phyloP scores from a whole-genome alignment of 306 rosid genomes.

The Heteromeles arbutifolia region DNA sequence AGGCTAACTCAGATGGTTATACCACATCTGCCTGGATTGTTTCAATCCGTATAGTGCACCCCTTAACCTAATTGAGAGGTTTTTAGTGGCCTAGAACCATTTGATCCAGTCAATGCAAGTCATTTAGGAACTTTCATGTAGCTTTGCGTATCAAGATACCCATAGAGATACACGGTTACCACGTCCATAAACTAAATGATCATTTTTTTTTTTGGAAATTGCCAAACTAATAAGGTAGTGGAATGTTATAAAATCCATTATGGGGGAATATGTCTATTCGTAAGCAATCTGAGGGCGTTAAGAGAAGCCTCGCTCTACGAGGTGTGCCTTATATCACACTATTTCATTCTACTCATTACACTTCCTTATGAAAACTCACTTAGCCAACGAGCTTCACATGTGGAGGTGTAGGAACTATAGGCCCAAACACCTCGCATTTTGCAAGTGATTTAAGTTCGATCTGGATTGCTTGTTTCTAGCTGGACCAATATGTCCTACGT shows the following conservation, averaged over 20 bases:
- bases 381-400: not conserved
- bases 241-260: not conserved
- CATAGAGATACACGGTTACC: not conserved
- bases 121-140: not conserved
- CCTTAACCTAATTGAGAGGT: no score
- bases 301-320: not conserved
- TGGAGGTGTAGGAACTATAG: not conserved
- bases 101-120: not conserved
- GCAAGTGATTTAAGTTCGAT: no score
- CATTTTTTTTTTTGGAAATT: no score
- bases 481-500: no score
- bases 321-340: not conserved
- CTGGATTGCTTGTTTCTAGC: not conserved
- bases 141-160: no score
- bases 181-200: not conserved
- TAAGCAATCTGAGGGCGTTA: no score
- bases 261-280: not conserved
- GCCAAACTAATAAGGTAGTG: not conserved
- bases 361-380: not conserved
- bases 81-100: no score
- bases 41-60: no score
- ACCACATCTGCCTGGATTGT: fast-evolving
- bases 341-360: not conserved
- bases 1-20: no score
- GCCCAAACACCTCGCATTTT: not conserved